phyloP scores from a whole-genome alignment of 257 asterid genomes.

The Lycium ferocissimum region DNA sequence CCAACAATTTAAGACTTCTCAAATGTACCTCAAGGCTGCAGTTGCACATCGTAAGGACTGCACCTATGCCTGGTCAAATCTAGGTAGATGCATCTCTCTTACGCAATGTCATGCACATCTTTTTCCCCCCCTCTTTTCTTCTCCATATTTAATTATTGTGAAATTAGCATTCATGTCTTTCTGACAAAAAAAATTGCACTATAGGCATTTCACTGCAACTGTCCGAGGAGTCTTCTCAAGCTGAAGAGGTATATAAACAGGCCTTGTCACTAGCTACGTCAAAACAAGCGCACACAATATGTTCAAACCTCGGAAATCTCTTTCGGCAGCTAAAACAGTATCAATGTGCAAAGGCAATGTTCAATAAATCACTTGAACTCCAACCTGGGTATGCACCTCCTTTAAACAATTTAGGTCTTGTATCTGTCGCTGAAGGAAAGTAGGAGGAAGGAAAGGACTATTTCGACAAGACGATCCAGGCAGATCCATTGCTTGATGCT shows the following conservation, averaged over 20 bases:
- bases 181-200: constrained; percentile 30
- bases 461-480: constrained; percentile 81
- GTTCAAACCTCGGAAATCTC: constrained; percentile 87
- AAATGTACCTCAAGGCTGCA: constrained; percentile 85
- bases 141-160: constrained; percentile 5
- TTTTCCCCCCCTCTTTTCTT: background rate
- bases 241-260: constrained; percentile 84
- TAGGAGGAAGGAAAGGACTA: constrained; percentile 84
- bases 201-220: constrained; percentile 91
- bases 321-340: constrained; percentile 75
- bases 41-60: constrained; percentile 73
- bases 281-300: constrained; percentile 74
- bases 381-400: constrained; percentile 99
- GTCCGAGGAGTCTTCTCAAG: constrained; percentile 66
- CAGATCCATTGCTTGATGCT: constrained; percentile 88
- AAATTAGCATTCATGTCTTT: constrained; percentile 21
- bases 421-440: constrained; percentile 84
- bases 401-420: constrained; percentile 95
- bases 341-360: constrained; percentile 85
- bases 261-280: constrained; percentile 76
- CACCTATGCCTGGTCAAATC: constrained; percentile 94
- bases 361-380: constrained; percentile 85
- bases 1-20: constrained; percentile 80
- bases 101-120: background rate
- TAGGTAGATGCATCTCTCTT: constrained; percentile 58